Evolutionary conservation across 441 rosid genomes (phyloP), one percentile per base, ranked within the genome.

Genomic region (Syzygium malaccense): DNA sequence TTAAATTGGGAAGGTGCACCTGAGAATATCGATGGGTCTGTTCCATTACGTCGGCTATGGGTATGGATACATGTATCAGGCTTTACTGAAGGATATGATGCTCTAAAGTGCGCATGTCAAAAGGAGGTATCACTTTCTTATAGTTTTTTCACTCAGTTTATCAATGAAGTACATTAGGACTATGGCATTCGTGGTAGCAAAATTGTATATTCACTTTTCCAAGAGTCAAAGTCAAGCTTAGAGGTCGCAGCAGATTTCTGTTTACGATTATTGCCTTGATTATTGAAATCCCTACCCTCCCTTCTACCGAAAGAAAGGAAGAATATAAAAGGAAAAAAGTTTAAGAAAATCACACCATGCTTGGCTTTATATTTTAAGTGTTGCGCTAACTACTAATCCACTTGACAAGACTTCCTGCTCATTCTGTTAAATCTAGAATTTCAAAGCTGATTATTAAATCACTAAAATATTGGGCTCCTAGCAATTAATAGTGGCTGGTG

Each of bases 11-110:
- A 85, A 88, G 89, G 90, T 86, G 88, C 49, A 37, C 75, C 89
- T 85, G 88, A 66, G 66, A 71, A 86, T 71, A 85, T 78, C 20
- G 93, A 85, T 75, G 54, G 85, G 33, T 48, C 57, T 92, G 86
- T 91, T 88, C 89, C 90, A 37, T 60, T 75, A 88, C 93, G 95
- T 85, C 97, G 92, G 90, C 91, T 95, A 87, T 96, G 98, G 99
- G 89, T 96, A 84, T 97, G 97, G 99, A 91, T 96, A 79, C 99
- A 96, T 95, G 97, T 96, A 88, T 94, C 96, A 54, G 97, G 97
- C 87, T 94, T 95, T 90, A 89, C 48, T 86, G 98, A 96, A 93
- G 99, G 96, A 92, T 95, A 86, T 92, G 91, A 89, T 90, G 92
- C 97, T 89, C 91, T 97, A 79, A 94, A 94, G 89, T 90, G 91